Conservation (phyloP, 2,329 filamentous ascomycete species). For the Scytalidium lignicola region DNA sequence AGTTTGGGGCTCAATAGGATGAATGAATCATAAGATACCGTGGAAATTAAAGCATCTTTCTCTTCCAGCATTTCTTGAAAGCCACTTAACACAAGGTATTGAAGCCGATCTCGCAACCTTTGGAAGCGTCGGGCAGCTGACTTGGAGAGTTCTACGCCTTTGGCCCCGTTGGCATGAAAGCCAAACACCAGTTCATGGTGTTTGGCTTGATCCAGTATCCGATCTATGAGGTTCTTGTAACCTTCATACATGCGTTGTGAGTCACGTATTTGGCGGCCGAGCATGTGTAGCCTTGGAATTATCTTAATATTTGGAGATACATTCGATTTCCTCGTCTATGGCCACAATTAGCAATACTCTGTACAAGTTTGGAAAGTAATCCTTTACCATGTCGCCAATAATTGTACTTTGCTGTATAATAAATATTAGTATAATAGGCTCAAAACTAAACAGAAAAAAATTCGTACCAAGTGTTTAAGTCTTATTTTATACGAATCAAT, state of each 20-base stretch:
- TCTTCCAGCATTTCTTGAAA: conserved; percentile 61
- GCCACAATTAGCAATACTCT: conserved; percentile 5
- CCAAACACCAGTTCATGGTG: neutral
- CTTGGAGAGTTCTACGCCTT: conserved; percentile 30
- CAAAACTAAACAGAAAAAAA: neutral
- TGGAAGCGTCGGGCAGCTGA: conserved; percentile 54
- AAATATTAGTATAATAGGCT: conserved; percentile 11
- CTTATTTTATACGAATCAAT: conserved; percentile 41
- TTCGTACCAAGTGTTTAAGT: conserved; percentile 3
- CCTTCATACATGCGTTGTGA: conserved; percentile 55
- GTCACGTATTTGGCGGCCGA: conserved; percentile 56
- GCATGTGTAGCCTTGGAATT: conserved; percentile 51
- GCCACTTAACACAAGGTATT: conserved; percentile 55
- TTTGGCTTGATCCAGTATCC: conserved; percentile 38
- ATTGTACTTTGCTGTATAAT: conserved; percentile 18
- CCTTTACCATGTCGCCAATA: conserved; percentile 21
- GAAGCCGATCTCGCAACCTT: conserved; percentile 52
- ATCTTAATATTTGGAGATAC: conserved; percentile 43
- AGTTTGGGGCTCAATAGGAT: conserved; percentile 7
- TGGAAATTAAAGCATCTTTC: conserved; percentile 63
- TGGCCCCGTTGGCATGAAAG: neutral
- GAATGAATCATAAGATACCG: conserved; percentile 38
- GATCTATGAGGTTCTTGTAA: conserved; percentile 55
- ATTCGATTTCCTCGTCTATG: conserved; percentile 29
- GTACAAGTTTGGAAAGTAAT: neutral